Conservation (phyloP, 2,329 filamentous ascomycete species). For the Orbilia ellipsospora region DNA sequence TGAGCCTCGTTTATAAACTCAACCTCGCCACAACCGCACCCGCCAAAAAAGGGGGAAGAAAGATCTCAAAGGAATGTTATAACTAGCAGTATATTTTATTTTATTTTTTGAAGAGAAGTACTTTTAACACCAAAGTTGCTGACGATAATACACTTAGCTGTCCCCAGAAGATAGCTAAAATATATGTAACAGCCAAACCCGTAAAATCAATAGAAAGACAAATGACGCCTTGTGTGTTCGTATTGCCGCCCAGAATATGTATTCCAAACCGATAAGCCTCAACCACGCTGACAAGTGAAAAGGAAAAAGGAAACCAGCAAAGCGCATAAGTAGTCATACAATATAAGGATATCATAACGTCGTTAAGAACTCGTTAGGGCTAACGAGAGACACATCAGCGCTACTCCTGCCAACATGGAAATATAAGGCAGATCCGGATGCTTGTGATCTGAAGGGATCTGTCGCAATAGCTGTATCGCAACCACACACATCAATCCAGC, state of each 20-base stretch:
- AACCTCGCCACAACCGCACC: not conserved
- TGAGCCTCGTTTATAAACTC: not conserved
- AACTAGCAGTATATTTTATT: no score
- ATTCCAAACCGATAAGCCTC: no score
- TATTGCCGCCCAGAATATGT: no score
- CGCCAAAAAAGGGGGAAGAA: not conserved
- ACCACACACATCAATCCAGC: constrained; percentile 97
- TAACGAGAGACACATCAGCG: constrained; percentile 50
- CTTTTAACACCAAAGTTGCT: no score
- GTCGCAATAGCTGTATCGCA: constrained; percentile 85
- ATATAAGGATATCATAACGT: not conserved
- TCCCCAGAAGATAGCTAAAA: not conserved
- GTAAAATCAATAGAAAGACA: not conserved
- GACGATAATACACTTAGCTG: no score
- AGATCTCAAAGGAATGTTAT: no score
- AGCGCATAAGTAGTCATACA: not conserved
- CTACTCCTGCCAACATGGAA: constrained; percentile 42
- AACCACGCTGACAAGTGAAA: no score
- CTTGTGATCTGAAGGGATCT: constrained; percentile 71
- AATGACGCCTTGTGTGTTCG: not conserved
- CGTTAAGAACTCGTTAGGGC: constrained; percentile 41
- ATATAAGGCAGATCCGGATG: constrained; percentile 52
- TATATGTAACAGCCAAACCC: not conserved
- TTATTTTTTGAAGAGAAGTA: no score
- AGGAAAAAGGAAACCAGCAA: not conserved